phyloP scores from a whole-genome alignment of 495 filamentous ascomycete genomes.

The Articulospora tetracladia region DNA sequence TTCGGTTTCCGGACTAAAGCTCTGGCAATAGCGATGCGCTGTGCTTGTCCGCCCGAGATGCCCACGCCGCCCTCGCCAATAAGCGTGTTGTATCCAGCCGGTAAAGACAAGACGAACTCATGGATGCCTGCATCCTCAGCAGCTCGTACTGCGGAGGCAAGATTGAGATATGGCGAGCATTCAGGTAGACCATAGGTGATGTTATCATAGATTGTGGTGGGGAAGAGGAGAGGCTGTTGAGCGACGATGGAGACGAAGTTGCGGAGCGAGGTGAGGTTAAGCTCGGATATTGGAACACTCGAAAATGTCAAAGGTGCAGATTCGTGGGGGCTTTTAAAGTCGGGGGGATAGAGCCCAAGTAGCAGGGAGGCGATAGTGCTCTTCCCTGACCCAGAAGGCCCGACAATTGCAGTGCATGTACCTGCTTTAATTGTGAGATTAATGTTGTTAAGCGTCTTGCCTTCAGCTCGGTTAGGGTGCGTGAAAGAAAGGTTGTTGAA shows the following conservation, averaged over 20 bases:
- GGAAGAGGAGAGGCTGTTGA: slow-evolving; percentile 75
- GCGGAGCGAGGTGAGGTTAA: slow-evolving; percentile 64
- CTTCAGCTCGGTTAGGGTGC: slow-evolving; percentile 57
- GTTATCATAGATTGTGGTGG: slow-evolving; percentile 67
- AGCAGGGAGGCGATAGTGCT: slow-evolving; percentile 79
- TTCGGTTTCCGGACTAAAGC: slow-evolving; percentile 67
- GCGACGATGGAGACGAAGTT: slow-evolving; percentile 70
- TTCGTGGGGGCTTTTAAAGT: slow-evolving; percentile 29
- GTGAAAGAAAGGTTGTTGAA: slow-evolving; percentile 60
- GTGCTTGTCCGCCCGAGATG: slow-evolving; percentile 81
- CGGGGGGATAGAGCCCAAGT: slow-evolving; percentile 55
- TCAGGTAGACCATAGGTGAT: slow-evolving; percentile 70
- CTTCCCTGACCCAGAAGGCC: slow-evolving; percentile 83
- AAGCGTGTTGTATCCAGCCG: slow-evolving; percentile 66
- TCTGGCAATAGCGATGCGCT: slow-evolving; percentile 77
- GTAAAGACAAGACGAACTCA: slow-evolving; percentile 72
- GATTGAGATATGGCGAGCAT: slow-evolving; percentile 33
- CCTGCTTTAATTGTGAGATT: slow-evolving; percentile 55
- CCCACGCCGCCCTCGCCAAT: slow-evolving; percentile 75
- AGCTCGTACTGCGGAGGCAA: slow-evolving; percentile 50
- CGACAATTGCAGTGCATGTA: slow-evolving; percentile 72
- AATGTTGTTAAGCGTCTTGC: slow-evolving; percentile 54
- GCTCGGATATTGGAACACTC: slow-evolving; percentile 43
- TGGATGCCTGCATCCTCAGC: slow-evolving; percentile 71
- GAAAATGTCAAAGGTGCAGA: slow-evolving; percentile 51